Conservation (phyloP, 2,329 filamentous ascomycete species). For the Acrocalymma vagum region DNA sequence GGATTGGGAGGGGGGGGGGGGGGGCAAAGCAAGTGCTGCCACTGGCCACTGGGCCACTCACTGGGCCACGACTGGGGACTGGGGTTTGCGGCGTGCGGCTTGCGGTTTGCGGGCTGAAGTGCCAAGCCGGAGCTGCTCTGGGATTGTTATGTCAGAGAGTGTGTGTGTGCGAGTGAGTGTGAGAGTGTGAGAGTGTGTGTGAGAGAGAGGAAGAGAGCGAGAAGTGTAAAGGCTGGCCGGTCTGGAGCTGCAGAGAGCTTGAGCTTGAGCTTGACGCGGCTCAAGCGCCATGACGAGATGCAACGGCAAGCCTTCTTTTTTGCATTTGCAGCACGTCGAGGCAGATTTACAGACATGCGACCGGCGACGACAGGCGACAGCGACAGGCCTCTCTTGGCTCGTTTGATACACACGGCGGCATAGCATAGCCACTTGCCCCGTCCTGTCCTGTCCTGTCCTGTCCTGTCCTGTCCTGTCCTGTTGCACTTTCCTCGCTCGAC, state of each 20-base stretch:
- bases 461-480: too few species aligned
- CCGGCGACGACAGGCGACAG: too few species aligned
- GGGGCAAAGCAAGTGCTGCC: slow-evolving; percentile 36
- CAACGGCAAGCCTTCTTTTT: slow-evolving; percentile 35
- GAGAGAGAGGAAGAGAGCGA: slow-evolving; percentile 23
- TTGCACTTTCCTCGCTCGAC: too few species aligned
- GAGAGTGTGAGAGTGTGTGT: too few species aligned
- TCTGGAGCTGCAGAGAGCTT: slow-evolving; percentile 21
- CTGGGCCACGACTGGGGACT: slow-evolving; percentile 29
- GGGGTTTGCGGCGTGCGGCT: too few species aligned
- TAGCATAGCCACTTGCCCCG: slow-evolving; percentile 40
- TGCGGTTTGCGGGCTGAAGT: slow-evolving; percentile 32
- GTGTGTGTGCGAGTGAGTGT: slow-evolving; percentile 1
- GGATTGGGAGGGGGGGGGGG: slow-evolving; percentile 29
- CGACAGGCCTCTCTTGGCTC: slow-evolving; percentile 33
- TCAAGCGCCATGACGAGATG: slow-evolving; percentile 41
- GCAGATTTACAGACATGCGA: slow-evolving; percentile 45
- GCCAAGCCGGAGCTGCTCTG: slow-evolving; percentile 36
- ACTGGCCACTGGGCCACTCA: slow-evolving; percentile 26
- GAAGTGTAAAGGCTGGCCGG: slow-evolving; percentile 23
- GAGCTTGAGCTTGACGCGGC: slow-evolving; percentile 29
- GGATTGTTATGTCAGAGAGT: too few species aligned
- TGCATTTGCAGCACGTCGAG: slow-evolving; percentile 37
- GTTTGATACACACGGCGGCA: slow-evolving; percentile 41
- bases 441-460: too few species aligned